Conservation (phyloP, 768 basidiomycete genomes). For the Lactarius deliciosus region DNA sequence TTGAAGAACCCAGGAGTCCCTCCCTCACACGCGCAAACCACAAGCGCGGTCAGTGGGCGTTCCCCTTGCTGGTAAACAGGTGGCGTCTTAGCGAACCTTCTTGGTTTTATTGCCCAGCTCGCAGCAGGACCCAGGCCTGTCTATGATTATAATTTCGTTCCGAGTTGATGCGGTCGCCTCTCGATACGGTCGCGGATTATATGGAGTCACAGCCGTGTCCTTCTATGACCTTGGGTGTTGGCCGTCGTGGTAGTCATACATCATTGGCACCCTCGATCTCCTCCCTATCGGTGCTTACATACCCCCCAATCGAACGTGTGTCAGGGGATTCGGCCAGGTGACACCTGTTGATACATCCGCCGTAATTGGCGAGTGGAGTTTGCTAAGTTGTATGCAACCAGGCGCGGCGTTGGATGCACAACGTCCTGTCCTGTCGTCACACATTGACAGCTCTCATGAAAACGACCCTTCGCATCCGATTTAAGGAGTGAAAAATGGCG, state of each 20-base stretch:
- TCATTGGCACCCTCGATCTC: slow-evolving; percentile 11
- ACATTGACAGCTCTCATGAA: neutral
- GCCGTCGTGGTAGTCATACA: neutral
- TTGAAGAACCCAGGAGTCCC: neutral
- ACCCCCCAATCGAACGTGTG: neutral
- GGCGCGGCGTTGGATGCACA: neutral
- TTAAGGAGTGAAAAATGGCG: neutral
- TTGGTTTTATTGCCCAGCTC: neutral
- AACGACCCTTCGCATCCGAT: neutral
- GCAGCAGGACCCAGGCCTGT: neutral
- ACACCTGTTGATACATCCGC: neutral
- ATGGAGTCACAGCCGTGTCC: neutral
- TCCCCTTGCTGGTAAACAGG: neutral
- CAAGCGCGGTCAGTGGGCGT: neutral
- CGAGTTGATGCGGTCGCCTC: neutral
- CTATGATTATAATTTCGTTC: neutral
- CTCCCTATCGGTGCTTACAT: slow-evolving; percentile 2
- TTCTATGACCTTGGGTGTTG: neutral
- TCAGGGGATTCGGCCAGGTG: neutral
- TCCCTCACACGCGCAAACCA: neutral
- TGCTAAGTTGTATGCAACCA: neutral
- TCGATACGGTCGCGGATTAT: neutral
- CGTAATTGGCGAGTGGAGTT: slow-evolving; percentile 7
- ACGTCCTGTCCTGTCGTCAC: neutral
- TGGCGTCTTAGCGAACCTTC: neutral